phyloP scores from a whole-genome alignment of 2,329 filamentous ascomycete species.

The Lasiodiplodia theobromae region DNA sequence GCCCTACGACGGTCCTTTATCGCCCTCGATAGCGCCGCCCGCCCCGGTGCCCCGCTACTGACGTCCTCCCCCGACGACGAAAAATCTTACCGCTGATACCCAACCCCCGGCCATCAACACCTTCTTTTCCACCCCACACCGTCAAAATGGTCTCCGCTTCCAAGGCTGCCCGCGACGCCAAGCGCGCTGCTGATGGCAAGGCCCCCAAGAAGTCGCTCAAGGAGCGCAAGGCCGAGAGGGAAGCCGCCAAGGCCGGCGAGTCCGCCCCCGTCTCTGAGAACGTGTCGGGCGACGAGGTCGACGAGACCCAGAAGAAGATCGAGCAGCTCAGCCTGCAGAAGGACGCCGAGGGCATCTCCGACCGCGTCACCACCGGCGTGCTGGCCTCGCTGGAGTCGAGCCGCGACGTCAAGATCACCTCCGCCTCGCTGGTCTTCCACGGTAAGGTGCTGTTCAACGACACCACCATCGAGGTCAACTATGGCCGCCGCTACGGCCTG shows the following conservation, averaged over 20 bases:
- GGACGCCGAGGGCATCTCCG: conserved; percentile 94
- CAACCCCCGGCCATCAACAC: conserved; percentile 11
- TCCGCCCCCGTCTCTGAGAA: background rate
- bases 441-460: conserved; percentile 95
- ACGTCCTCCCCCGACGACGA: conserved; percentile 29
- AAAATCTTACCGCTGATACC: conserved; percentile 29
- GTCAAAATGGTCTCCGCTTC: conserved; percentile 70
- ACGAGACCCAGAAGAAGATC: conserved; percentile 72
- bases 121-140: conserved; percentile 31
- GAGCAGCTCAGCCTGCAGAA: conserved; percentile 90
- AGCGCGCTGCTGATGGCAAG: conserved; percentile 71
- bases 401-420: conserved; percentile 97
- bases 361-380: conserved; percentile 98
- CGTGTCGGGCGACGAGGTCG: conserved; percentile 4
- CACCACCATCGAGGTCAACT: conserved; percentile 90
- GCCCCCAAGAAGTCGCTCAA: conserved; percentile 79
- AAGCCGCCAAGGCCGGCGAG: conserved; percentile 71
- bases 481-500: conserved; percentile 90
- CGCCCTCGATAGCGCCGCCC: conserved; percentile 27
- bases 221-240: conserved; percentile 74
- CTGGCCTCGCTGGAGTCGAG: conserved; percentile 82
- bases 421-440: conserved; percentile 93
- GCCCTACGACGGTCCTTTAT: conserved; percentile 29
- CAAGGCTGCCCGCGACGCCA: conserved; percentile 72
- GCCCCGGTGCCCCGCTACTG: conserved; percentile 31